Conservation (phyloP, 2,329 filamentous ascomycete genomes). For the Microcyclospora tardicrescens region DNA sequence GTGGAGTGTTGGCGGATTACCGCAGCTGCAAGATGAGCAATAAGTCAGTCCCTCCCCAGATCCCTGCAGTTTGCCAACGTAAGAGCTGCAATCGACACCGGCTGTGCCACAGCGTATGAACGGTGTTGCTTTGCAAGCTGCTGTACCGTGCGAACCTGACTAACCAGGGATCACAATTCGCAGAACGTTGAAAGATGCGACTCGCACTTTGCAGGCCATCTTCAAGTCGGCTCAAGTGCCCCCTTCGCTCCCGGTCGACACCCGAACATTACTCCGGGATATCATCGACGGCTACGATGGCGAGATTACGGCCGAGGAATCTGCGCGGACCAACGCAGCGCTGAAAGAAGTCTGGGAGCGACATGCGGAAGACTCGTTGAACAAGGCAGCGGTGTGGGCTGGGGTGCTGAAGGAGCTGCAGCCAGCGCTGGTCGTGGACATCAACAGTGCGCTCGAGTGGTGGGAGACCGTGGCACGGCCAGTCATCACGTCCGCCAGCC, state of each 20-base stretch:
- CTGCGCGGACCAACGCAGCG: conserved; percentile 56
- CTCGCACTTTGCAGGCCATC: conserved; percentile 32
- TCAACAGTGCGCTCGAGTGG: conserved; percentile 52
- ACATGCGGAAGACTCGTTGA: conserved; percentile 43
- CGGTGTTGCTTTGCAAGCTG: too few relatives aligned
- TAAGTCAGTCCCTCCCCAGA: too few relatives aligned
- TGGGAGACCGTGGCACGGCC: conserved; percentile 52
- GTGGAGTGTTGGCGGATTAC: too few relatives aligned
- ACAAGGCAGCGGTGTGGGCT: conserved; percentile 55
- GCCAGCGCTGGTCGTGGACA: conserved; percentile 49
- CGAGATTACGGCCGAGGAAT: conserved; percentile 48
- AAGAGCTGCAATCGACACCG: too few relatives aligned
- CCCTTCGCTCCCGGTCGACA: conserved; percentile 51
- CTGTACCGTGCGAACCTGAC: too few relatives aligned
- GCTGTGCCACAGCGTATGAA: too few relatives aligned
- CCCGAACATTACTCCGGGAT: conserved; percentile 19
- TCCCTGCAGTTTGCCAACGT: too few relatives aligned
- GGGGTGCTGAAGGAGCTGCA: conserved; percentile 51
- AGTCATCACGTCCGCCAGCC: conserved; percentile 42
- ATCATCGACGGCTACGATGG: conserved; percentile 54
- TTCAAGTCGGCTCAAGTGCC: conserved; percentile 30
- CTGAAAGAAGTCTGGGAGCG: conserved; percentile 54
- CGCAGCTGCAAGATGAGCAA: too few relatives aligned
- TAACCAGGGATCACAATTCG: too few relatives aligned
- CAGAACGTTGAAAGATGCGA: conserved; percentile 30